Evolutionary conservation across 495 filamentous ascomycete genomes (phyloP).

Genomic region (Penicillium cataractarum): DNA sequence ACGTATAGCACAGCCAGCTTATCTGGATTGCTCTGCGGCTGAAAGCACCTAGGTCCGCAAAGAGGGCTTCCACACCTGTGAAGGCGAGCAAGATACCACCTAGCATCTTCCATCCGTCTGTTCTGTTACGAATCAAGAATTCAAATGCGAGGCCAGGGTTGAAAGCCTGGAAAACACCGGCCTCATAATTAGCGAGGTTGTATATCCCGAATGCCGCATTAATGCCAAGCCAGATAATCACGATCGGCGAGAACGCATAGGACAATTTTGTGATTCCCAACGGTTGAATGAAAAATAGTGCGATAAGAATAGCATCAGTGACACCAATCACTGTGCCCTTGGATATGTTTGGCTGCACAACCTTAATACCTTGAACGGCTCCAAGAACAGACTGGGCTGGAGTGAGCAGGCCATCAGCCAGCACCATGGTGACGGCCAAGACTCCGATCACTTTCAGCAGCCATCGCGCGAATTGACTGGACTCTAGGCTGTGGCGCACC

Average conservation of each 20-base stretch:
- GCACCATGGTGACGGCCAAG: slow-evolving; percentile 70
- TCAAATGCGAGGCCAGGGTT: slow-evolving; percentile 64
- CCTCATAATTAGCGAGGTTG: slow-evolving; percentile 65
- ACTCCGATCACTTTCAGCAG: slow-evolving; percentile 69
- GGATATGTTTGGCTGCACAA: slow-evolving; percentile 46
- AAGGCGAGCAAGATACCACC: slow-evolving; percentile 68
- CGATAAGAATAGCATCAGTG: slow-evolving; percentile 67
- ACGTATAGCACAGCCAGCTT: slow-evolving; percentile 65
- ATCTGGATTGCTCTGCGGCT: slow-evolving; percentile 60
- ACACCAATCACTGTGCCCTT: slow-evolving; percentile 63
- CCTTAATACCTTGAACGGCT: slow-evolving; percentile 54
- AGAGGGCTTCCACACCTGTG: slow-evolving; percentile 64
- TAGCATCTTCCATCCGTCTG: slow-evolving; percentile 65
- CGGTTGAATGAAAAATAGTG: slow-evolving; percentile 72
- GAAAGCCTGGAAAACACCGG: slow-evolving; percentile 69
- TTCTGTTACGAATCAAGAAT: slow-evolving; percentile 64
- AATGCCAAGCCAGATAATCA: slow-evolving; percentile 73
- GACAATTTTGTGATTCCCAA: slow-evolving; percentile 70
- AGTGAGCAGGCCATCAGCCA: slow-evolving; percentile 52
- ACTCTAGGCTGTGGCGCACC: slow-evolving; percentile 61
- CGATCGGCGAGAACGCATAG: slow-evolving; percentile 67
- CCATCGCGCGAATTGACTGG: slow-evolving; percentile 50
- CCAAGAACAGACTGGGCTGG: slow-evolving; percentile 30
- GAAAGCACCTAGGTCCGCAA: slow-evolving; percentile 59
- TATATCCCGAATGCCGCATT: slow-evolving; percentile 62